phyloP scores from a whole-genome alignment of 306 rosid species.

The Prunus salicina region DNA sequence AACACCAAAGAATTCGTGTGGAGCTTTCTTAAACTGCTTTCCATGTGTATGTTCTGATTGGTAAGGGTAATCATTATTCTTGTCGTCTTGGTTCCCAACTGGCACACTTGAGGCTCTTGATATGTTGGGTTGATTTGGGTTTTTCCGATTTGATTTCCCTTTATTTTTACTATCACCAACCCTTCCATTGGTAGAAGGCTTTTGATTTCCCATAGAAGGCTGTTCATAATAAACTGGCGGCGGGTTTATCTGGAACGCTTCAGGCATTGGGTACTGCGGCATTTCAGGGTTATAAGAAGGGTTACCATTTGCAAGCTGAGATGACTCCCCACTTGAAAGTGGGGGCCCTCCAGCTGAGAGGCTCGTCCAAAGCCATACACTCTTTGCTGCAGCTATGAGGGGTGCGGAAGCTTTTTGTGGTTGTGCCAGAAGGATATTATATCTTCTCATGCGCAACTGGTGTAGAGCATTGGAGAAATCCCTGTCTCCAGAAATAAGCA shows the following conservation, averaged over 20 bases:
- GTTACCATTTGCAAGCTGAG: constrained; percentile 47
- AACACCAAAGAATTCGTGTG: constrained; percentile 62
- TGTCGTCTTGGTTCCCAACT: constrained; percentile 44
- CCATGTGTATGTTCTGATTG: constrained; percentile 27
- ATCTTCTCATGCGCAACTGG: constrained; percentile 77
- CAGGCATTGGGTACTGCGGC: constrained; percentile 39
- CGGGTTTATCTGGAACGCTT: constrained; percentile 28
- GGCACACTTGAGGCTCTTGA: constrained; percentile 41
- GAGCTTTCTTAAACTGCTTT: constrained; percentile 61
- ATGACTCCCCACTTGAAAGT: constrained; percentile 43
- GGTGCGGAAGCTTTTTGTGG: constrained; percentile 61
- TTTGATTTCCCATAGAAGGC: constrained; percentile 43
- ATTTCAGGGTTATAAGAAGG: constrained; percentile 30
- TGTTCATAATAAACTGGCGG: constrained; percentile 35
- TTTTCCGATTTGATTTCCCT: constrained; percentile 32
- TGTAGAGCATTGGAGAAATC: constrained; percentile 85
- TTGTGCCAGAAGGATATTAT: constrained; percentile 82
- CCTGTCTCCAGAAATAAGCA: constrained; percentile 79
- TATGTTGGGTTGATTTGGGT: constrained; percentile 37
- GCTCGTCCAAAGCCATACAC: constrained; percentile 81
- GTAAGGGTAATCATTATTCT: constrained; percentile 27
- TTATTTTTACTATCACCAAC: constrained; percentile 40
- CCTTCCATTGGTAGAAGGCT: constrained; percentile 45
- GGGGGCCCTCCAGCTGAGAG: constrained; percentile 76
- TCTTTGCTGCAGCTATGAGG: constrained; percentile 72